A percentile compares a stretch with the other conserved stretches of the same genome.
phyloP scores from a whole-genome alignment of 1,284 basidiomycete species.

The Mycena citricolor region DNA sequence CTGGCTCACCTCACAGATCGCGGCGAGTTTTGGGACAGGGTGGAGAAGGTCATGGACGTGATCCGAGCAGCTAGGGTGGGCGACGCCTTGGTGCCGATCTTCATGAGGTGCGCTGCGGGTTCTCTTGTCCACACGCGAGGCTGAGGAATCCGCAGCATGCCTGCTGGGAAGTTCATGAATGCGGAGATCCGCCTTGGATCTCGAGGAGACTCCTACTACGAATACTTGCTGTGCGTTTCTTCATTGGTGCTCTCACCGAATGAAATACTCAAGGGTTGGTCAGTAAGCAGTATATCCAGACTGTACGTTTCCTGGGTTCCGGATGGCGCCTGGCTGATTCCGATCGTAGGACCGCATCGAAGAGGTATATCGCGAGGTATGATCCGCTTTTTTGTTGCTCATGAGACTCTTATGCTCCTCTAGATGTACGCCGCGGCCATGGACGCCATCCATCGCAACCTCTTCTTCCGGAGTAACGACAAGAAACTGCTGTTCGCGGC shows the following conservation, averaged over 20 bases:
- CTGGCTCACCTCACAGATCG: constrained; percentile 66
- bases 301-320: constrained; percentile 38
- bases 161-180: constrained; percentile 67
- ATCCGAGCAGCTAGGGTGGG: constrained; percentile 30
- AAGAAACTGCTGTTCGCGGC: constrained; percentile 67
- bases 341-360: constrained; percentile 29
- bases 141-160: constrained; percentile 39
- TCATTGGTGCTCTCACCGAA: not conserved
- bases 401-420: not conserved
- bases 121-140: not conserved
- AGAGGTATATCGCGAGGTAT: not conserved
- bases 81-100: constrained; percentile 83
- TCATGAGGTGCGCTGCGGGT: constrained; percentile 61
- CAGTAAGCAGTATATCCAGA: constrained; percentile 75
- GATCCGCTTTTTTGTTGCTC: not conserved
- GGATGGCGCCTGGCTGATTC: not conserved
- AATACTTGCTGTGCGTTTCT: constrained; percentile 71
- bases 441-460: constrained; percentile 67
- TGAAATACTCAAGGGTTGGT: not conserved
- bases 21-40: constrained; percentile 78
- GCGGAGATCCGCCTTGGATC: constrained; percentile 85
- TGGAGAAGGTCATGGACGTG: constrained; percentile 46
- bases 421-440: constrained; percentile 83
- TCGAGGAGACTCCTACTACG: constrained; percentile 88
- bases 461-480: constrained; percentile 59